phyloP scores from a whole-genome alignment of 768 basidiomycete genomes.

The Albatrellus ellisii region DNA sequence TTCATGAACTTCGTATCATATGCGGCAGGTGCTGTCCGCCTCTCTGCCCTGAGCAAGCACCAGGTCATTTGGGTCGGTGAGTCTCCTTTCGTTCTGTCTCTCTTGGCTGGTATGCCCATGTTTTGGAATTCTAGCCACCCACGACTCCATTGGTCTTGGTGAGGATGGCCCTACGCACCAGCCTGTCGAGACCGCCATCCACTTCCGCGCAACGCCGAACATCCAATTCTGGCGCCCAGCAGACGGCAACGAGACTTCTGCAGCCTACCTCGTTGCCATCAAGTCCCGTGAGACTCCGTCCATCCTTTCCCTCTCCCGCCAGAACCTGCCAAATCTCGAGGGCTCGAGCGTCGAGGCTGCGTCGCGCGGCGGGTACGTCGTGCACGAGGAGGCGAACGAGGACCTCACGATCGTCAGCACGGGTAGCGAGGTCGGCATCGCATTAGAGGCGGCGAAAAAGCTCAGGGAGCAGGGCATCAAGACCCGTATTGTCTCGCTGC shows the following conservation, averaged over 20 bases:
- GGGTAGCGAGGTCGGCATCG: constrained; percentile 84
- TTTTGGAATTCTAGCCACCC: constrained; percentile 46
- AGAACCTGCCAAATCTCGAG: constrained; percentile 89
- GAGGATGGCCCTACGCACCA: constrained; percentile 97
- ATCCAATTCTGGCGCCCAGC: constrained; percentile 88
- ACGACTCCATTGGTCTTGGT: constrained; percentile 87
- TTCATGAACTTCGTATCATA: constrained; percentile 96
- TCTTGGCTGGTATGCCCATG: background rate
- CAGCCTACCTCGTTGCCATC: constrained; percentile 74
- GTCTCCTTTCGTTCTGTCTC: constrained; percentile 18
- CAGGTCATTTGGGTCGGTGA: constrained; percentile 89
- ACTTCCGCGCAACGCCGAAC: constrained; percentile 85
- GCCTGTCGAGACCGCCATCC: constrained; percentile 80
- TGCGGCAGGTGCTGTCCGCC: constrained; percentile 82
- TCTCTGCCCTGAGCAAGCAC: constrained; percentile 81
- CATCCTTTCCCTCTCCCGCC: constrained; percentile 69
- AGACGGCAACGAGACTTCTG: constrained; percentile 96
- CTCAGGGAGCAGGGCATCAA: constrained; percentile 69
- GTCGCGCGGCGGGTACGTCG: constrained; percentile 75
- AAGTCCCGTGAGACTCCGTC: constrained; percentile 69
- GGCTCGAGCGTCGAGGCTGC: constrained; percentile 79
- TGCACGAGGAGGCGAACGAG: constrained; percentile 69
- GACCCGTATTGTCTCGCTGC: constrained; percentile 75
- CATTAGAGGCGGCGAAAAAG: constrained; percentile 73
- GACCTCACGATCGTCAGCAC: constrained; percentile 82